These are phyloP conservation scores for Beverwykella pulmonaria DNA, from an alignment of 495 filamentous ascomycete genomes.

Conservation along the genomic window DNA sequence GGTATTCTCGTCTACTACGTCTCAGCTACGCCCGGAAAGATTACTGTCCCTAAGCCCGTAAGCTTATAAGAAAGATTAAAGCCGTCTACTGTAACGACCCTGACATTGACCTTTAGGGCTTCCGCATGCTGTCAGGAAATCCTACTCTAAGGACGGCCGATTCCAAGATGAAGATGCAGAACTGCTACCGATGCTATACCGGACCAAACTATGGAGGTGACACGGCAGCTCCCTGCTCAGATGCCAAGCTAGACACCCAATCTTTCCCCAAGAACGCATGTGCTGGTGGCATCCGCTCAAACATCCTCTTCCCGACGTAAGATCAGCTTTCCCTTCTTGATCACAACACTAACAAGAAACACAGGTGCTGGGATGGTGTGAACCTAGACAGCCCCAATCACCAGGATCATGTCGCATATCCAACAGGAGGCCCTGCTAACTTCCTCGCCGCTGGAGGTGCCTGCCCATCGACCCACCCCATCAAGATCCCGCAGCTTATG, in stretches of 20 bases:
- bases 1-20: slow-evolving; percentile 37
- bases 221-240: slow-evolving; percentile 28
- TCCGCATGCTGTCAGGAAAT: slow-evolving; percentile 38
- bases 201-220: slow-evolving; percentile 34
- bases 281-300: slow-evolving; percentile 34
- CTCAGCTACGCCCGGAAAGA: slow-evolving; percentile 9
- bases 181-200: slow-evolving; percentile 33
- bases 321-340: not conserved
- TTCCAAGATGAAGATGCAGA: slow-evolving; percentile 18
- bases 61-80: not conserved
- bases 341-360: not conserved
- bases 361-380: slow-evolving; percentile 33
- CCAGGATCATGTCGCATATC: slow-evolving; percentile 34
- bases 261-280: slow-evolving; percentile 26
- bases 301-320: slow-evolving; percentile 37
- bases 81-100: not conserved
- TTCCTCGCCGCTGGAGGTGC: slow-evolving; percentile 14
- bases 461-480: slow-evolving; percentile 34
- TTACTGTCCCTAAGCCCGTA: slow-evolving; percentile 35
- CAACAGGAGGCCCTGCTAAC: slow-evolving; percentile 12
- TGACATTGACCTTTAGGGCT: slow-evolving; percentile 12
- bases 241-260: slow-evolving; percentile 25
- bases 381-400: slow-evolving; percentile 33
- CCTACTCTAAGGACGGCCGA: slow-evolving; percentile 7
- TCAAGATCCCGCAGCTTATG: slow-evolving; percentile 37